Evolutionary conservation across 2,329 filamentous ascomycete genomes (phyloP).

Genomic region (Diaporthe amygdali): DNA sequence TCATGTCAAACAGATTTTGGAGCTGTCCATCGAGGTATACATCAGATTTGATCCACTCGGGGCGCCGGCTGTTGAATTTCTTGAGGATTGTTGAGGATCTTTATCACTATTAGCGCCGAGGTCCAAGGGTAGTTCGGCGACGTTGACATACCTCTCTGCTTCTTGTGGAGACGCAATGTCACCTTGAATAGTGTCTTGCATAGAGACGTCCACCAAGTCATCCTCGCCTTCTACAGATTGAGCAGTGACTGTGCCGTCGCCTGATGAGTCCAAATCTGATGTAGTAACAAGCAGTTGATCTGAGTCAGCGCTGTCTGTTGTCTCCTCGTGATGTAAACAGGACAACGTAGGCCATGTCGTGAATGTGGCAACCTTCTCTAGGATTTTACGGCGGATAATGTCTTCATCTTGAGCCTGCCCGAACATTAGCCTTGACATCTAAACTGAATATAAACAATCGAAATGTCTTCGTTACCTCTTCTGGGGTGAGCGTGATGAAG

Average conservation of each 20-base stretch:
- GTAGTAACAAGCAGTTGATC: slow-evolving; percentile 72
- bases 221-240: slow-evolving; percentile 88
- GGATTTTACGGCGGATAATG: slow-evolving; percentile 77
- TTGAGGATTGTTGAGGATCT: slow-evolving; percentile 42
- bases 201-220: slow-evolving; percentile 87
- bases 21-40: slow-evolving; percentile 66
- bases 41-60: slow-evolving; percentile 57
- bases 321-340: slow-evolving; percentile 40
- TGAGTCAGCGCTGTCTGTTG: slow-evolving; percentile 66
- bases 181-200: slow-evolving; percentile 65
- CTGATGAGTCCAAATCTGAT: slow-evolving; percentile 69
- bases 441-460: neutral
- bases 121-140: neutral
- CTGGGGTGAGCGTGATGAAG: slow-evolving; percentile 76
- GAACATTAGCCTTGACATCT: slow-evolving; percentile 39
- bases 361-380: slow-evolving; percentile 77
- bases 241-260: slow-evolving; percentile 69
- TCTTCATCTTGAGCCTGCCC: slow-evolving; percentile 63
- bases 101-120: slow-evolving; percentile 1
- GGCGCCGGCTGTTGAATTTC: slow-evolving; percentile 55
- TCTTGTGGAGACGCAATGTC: slow-evolving; percentile 18
- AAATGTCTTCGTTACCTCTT: slow-evolving; percentile 61
- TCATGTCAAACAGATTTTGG: slow-evolving; percentile 78
- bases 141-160: slow-evolving; percentile 34
- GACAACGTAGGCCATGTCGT: slow-evolving; percentile 63